Conservation (phyloP, 306 rosid species). For the Geum urbanum region DNA sequence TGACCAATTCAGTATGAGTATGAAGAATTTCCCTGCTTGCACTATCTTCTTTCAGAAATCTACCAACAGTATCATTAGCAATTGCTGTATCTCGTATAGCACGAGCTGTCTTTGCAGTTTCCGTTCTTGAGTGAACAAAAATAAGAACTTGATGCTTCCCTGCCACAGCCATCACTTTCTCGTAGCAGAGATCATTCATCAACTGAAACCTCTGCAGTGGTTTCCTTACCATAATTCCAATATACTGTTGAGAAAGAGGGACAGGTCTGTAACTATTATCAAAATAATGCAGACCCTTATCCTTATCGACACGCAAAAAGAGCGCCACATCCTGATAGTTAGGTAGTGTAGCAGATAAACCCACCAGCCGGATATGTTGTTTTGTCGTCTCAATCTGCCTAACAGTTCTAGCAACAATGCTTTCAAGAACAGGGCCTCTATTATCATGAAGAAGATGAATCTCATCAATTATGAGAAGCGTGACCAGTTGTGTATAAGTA, state of each 20-base stretch:
- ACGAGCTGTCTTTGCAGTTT: conserved; percentile 97
- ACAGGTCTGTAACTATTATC: conserved; percentile 96
- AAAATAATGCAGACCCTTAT: conserved; percentile 67
- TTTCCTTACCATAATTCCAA: conserved; percentile 88
- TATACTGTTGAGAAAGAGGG: conserved; percentile 89
- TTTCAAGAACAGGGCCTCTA: conserved; percentile 97
- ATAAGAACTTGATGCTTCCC: conserved; percentile 96
- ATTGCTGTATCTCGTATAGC: conserved; percentile 95
- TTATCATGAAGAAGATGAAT: conserved; percentile 98
- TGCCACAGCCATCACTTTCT: conserved; percentile 91
- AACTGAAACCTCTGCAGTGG: conserved; percentile 97
- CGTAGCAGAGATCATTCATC: conserved; percentile 94
- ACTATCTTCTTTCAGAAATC: conserved; percentile 90
- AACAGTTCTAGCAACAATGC: conserved; percentile 95
- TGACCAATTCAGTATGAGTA: conserved; percentile 86
- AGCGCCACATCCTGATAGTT: conserved; percentile 86
- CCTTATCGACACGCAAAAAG: conserved; percentile 80
- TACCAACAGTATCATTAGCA: conserved; percentile 88
- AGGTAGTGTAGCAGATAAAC: conserved; percentile 93
- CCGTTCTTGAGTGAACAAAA: conserved; percentile 93
- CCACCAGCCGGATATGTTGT: conserved; percentile 91
- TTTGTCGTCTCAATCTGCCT: conserved; percentile 90
- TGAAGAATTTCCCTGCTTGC: conserved; percentile 97
- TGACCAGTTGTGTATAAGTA: conserved; percentile 87
- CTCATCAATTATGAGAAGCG: conserved; percentile 86